phyloP scores from a whole-genome alignment of 495 filamentous ascomycete species.

The Hypoxylon fuscum region DNA sequence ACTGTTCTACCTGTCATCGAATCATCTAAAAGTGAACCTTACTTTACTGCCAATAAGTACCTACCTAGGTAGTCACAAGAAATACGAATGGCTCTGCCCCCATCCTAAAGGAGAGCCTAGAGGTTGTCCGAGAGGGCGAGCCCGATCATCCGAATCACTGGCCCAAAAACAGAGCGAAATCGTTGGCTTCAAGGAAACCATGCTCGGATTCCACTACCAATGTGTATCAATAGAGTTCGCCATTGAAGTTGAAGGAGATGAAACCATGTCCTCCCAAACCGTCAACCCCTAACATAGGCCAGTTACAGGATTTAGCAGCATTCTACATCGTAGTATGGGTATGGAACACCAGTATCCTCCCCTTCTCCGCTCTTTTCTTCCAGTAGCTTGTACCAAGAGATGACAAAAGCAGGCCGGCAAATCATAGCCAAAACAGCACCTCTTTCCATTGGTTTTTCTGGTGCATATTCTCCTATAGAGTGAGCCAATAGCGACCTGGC shows the following conservation, averaged over 20 bases:
- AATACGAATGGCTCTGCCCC: too few species aligned
- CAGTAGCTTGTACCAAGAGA: slow-evolving; percentile 17
- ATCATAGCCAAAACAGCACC: slow-evolving; percentile 24
- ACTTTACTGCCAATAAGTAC: too few species aligned
- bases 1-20: too few species aligned
- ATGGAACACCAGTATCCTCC: slow-evolving; percentile 2
- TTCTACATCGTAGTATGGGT: slow-evolving; percentile 24
- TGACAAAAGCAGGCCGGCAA: slow-evolving; percentile 22
- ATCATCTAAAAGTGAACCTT: too few species aligned
- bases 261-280: too few species aligned
- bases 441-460: slow-evolving; percentile 27
- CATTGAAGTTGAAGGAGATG: too few species aligned
- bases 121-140: slow-evolving; percentile 81
- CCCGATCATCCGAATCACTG: slow-evolving; percentile 78
- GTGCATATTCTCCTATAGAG: slow-evolving; percentile 13
- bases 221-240: too few species aligned
- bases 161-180: slow-evolving; percentile 74
- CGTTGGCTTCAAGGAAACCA: slow-evolving; percentile 71
- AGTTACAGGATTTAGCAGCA: background rate
- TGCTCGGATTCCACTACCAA: slow-evolving; percentile 74
- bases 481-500: slow-evolving; percentile 3
- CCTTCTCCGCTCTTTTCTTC: slow-evolving; percentile 12
- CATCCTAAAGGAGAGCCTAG: slow-evolving; percentile 85
- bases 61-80: too few species aligned
- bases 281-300: too few species aligned